Percentiles rank a stretch among this genome's conserved stretches.
Evolutionary conservation across 2,329 filamentous ascomycete genomes (phyloP).

Genomic region (Coniochaeta sp.): DNA sequence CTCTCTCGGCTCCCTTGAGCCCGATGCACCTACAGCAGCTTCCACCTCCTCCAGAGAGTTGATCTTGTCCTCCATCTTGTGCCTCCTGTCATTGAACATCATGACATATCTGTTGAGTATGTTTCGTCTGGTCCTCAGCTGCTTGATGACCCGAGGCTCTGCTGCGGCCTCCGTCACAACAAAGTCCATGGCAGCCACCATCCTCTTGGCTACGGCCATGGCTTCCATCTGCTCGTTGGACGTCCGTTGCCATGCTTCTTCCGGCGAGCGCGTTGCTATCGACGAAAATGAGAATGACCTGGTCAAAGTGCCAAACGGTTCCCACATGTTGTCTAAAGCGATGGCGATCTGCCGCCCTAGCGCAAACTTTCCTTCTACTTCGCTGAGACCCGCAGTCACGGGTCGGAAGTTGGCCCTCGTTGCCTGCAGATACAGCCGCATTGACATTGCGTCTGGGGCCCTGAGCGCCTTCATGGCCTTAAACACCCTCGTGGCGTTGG

Average conservation of each 20-base stretch:
- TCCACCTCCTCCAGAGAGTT: background rate
- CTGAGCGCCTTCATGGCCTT: conserved; percentile 47
- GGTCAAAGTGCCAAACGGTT: conserved; percentile 29
- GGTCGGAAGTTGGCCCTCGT: conserved; percentile 40
- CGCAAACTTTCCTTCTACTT: conserved; percentile 24
- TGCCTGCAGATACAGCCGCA: conserved; percentile 50
- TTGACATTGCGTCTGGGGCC: conserved; percentile 39
- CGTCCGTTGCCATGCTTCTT: conserved; percentile 15
- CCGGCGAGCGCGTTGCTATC: conserved; percentile 12
- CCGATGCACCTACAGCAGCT: background rate
- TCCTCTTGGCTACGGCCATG: conserved; percentile 34
- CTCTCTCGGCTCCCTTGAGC: too few species aligned
- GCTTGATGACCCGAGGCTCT: conserved; percentile 20
- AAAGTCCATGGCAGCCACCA: conserved; percentile 37
- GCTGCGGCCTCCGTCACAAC: conserved; percentile 32
- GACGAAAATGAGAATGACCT: conserved; percentile 27
- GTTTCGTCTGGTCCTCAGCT: conserved; percentile 22
- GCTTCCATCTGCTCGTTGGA: conserved; percentile 29
- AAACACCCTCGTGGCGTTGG: conserved; percentile 57
- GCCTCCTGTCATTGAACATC: conserved; percentile 14
- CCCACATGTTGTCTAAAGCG: conserved; percentile 44
- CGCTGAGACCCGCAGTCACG: conserved; percentile 10
- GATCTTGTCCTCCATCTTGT: conserved; percentile 4
- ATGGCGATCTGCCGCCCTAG: conserved; percentile 42
- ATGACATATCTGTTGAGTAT: conserved; percentile 21